Evolutionary conservation across 2,329 filamentous ascomycete species (phyloP).

Genomic region (Celoporthe dispersa): DNA sequence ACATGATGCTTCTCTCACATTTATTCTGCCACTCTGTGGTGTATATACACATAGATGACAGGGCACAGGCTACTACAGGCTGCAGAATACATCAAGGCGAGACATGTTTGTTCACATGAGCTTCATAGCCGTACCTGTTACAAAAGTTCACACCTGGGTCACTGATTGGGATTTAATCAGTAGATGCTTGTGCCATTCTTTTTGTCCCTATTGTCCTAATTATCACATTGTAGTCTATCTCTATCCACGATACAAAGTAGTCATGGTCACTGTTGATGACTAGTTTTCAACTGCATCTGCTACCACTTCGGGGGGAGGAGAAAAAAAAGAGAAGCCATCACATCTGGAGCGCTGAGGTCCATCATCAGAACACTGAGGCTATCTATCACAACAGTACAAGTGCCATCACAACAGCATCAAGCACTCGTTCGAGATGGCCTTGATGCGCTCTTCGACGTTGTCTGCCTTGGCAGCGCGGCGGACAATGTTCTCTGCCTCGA

Average conservation of each 20-base stretch:
- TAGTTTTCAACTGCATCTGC: neutral
- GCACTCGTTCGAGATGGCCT: constrained; percentile 52
- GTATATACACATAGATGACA: no score
- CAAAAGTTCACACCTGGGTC: neutral
- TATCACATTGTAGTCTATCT: neutral
- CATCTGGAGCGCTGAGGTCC: neutral
- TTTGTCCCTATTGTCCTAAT: neutral
- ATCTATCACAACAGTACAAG: constrained; percentile 40
- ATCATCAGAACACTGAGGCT: neutral
- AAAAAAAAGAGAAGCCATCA: no score
- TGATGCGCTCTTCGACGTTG: constrained; percentile 52
- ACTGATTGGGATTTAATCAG: neutral
- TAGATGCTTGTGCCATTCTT: neutral
- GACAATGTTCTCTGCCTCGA: constrained; percentile 48
- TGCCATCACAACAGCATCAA: constrained; percentile 40
- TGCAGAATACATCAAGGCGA: neutral
- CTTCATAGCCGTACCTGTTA: neutral
- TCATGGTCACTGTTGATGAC: neutral
- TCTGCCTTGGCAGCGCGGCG: constrained; percentile 45
- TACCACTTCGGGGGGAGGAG: neutral
- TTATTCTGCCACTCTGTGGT: no score
- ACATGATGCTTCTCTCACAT: no score
- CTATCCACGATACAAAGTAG: neutral
- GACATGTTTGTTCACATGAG: neutral
- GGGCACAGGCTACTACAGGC: no score